phyloP scores from a whole-genome alignment of 2,329 filamentous ascomycete genomes.

The Exophiala xenobiotica region DNA sequence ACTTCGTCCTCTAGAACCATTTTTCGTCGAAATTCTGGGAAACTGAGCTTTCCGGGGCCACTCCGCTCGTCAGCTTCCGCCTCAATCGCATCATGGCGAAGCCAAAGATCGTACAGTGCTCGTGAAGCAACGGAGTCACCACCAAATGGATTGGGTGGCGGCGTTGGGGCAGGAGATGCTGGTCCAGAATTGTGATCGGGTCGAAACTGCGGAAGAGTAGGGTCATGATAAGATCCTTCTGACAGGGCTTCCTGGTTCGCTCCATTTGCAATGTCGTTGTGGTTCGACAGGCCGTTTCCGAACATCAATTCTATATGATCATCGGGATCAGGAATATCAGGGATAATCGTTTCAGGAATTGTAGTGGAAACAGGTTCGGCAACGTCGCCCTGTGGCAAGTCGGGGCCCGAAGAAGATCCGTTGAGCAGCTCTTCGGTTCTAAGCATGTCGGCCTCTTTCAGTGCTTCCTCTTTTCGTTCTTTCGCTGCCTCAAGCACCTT shows the following conservation, averaged over 20 bases:
- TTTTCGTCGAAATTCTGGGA: slow-evolving; percentile 73
- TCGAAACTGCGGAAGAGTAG: slow-evolving; percentile 49
- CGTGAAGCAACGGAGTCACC: slow-evolving; percentile 12
- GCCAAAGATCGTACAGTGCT: slow-evolving; percentile 40
- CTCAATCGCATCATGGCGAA: slow-evolving; percentile 62
- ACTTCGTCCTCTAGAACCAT: slow-evolving; percentile 60
- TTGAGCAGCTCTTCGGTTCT: slow-evolving; percentile 29
- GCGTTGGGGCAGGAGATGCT: slow-evolving; percentile 34
- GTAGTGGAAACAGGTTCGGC: slow-evolving; percentile 11
- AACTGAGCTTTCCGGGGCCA: slow-evolving; percentile 75
- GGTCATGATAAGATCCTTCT: slow-evolving; percentile 34
- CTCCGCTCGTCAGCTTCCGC: slow-evolving; percentile 67
- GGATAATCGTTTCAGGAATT: neutral
- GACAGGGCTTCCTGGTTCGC: neutral
- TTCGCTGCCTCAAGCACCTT: slow-evolving; percentile 33
- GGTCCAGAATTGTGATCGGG: slow-evolving; percentile 37
- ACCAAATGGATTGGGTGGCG: slow-evolving; percentile 29
- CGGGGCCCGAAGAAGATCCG: neutral
- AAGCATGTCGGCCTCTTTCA: slow-evolving; percentile 31
- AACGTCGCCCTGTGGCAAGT: slow-evolving; percentile 19
- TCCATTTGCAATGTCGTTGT: neutral
- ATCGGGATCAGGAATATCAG: slow-evolving; percentile 33
- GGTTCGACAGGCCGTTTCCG: slow-evolving; percentile 1
- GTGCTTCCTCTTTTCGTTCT: slow-evolving; percentile 31
- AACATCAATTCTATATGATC: slow-evolving; percentile 21